Conservation (phyloP, 2,329 filamentous ascomycete species). For the Colletotrichum eleusines region DNA sequence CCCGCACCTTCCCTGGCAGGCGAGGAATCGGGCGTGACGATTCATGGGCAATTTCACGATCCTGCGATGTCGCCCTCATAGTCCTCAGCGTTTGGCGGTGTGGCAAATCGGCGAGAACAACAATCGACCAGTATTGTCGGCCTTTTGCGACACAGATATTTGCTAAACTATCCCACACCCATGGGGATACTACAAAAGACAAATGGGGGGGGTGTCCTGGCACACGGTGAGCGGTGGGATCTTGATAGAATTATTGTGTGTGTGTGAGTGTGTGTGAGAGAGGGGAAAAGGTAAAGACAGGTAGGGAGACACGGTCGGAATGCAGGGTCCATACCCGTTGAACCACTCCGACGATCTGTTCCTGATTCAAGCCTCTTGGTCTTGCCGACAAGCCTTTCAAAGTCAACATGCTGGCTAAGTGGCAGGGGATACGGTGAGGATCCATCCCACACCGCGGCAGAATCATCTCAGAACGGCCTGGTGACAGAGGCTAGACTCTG, state of each 20-base stretch:
- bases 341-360: slow-evolving; percentile 33
- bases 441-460: slow-evolving; percentile 37
- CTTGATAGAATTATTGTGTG: not conserved
- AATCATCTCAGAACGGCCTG: slow-evolving; percentile 19
- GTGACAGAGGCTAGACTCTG: slow-evolving; percentile 39
- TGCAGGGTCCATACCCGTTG: slow-evolving; percentile 31
- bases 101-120: slow-evolving; percentile 18
- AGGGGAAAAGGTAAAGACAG: slow-evolving; percentile 1
- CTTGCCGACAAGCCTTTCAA: slow-evolving; percentile 18
- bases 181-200: slow-evolving; percentile 7
- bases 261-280: not conserved
- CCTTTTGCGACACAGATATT: slow-evolving; percentile 2
- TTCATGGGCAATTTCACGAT: slow-evolving; percentile 19
- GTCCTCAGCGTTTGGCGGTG: not conserved
- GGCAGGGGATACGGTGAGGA: slow-evolving; percentile 29
- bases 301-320: slow-evolving; percentile 19
- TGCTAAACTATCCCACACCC: slow-evolving; percentile 22
- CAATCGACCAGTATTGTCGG: not conserved
- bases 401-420: slow-evolving; percentile 15
- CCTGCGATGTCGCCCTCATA: not conserved
- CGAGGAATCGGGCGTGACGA: slow-evolving; percentile 5
- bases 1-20: not conserved
- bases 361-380: slow-evolving; percentile 32
- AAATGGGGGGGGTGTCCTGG: slow-evolving; percentile 2
- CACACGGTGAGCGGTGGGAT: not conserved